Evolutionary conservation across 2,329 filamentous ascomycete genomes (phyloP), one percentile per base, ranked within the genome.

Genomic region (Nothopassalora personata): DNA sequence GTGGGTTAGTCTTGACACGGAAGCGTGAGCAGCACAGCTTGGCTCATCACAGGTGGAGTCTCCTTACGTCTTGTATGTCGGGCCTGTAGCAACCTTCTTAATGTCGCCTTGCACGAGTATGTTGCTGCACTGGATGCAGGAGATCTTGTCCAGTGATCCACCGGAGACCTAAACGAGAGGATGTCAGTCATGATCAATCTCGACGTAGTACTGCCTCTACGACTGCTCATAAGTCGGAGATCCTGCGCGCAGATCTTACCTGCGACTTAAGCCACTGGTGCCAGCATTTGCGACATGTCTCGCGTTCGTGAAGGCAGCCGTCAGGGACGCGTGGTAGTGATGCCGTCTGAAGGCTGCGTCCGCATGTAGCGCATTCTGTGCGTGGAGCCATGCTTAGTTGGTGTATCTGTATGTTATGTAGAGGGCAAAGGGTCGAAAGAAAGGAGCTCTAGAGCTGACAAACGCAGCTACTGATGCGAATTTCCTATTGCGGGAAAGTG

Each of bases 61-160:
- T 7, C 9, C 52, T 30, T 43, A 64, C 65, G 45, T 43, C 10
- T 63, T 19, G 27, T 61, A 67, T 4, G 46, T 48, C 8, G 31
- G 31, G 4, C 13, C 13, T 2, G 59, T 55, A 4, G 57, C 64
- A 3, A 63, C 52, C 18, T 54, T 50, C 10, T 57, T 50, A 19
- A 68, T 56, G 34, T 68, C 65, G 4, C 48, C 28, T n/a, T 63
- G 54, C 0, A 43, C 53, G 11, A 68, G 60, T 5, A 28, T 9
- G n/a, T 59, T 60, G 10, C 6, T 19, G 57, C 66, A 69, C 43
- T 66, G 61, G 27, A 60, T 56, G 43, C 67, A 68, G 4, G n/a
- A 19, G 23, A 67, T 60, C 54, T 15, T 46, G 31, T 15, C 1
- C 4, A 33, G 51, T n/a, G 7, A 23, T 23, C 23, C 23, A 2